phyloP scores from a whole-genome alignment of 352 stramenopile genomes.

The Phytophthora hibernalis region DNA sequence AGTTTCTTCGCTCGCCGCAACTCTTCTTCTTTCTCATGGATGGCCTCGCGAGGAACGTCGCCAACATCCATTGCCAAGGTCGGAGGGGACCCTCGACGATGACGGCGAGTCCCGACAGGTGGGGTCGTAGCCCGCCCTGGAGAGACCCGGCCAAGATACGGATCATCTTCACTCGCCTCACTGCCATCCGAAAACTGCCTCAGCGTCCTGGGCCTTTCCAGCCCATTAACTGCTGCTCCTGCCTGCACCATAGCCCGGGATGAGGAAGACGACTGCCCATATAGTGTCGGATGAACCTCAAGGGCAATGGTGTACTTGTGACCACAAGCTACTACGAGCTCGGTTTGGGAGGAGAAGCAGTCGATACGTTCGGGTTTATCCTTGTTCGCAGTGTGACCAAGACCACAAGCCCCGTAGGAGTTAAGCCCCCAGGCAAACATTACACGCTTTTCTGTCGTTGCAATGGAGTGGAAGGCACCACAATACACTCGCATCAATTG shows the following conservation, averaged over 20 bases:
- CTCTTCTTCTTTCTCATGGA: slow-evolving; percentile 85
- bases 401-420: slow-evolving; percentile 77
- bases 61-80: slow-evolving; percentile 28
- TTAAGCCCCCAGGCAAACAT: slow-evolving; percentile 88
- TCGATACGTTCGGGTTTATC: slow-evolving; percentile 81
- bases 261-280: slow-evolving; percentile 13
- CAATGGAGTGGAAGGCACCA: slow-evolving; percentile 83
- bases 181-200: slow-evolving; percentile 30
- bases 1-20: slow-evolving; percentile 84
- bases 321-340: slow-evolving; percentile 71
- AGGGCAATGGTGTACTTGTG: slow-evolving; percentile 87
- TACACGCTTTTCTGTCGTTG: slow-evolving; percentile 60
- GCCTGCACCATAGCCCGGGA: slow-evolving; percentile 11
- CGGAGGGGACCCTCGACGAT: slow-evolving; percentile 34
- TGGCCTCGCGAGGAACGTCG: slow-evolving; percentile 45
- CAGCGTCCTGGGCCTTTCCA: slow-evolving; percentile 22
- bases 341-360: slow-evolving; percentile 63
- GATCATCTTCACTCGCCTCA: slow-evolving; percentile 37
- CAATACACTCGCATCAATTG: slow-evolving; percentile 67
- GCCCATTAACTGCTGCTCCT: slow-evolving; percentile 10
- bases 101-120: slow-evolving; percentile 10
- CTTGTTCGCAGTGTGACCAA: slow-evolving; percentile 83
- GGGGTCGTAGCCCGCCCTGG: slow-evolving; percentile 17
- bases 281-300: slow-evolving; percentile 48
- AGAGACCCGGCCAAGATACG: slow-evolving; percentile 14